Conservation (phyloP, 2,329 filamentous ascomycete genomes). For the Arthrinium phaeospermum region DNA sequence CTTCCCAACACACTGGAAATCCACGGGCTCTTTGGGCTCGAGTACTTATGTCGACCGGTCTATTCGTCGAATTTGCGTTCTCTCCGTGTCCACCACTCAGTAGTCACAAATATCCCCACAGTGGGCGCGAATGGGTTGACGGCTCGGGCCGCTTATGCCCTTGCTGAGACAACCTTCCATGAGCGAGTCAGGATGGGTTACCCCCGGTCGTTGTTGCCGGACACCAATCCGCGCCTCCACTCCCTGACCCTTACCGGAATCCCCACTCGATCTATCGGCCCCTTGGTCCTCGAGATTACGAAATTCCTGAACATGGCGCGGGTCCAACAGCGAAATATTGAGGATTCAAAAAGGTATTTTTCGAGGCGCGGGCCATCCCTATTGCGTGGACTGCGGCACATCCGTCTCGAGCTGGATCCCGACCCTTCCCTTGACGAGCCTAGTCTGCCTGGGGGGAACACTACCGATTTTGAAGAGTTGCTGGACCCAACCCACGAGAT, state of each 20-base stretch:
- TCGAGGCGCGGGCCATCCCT: conserved; percentile 46
- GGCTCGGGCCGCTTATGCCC: conserved; percentile 41
- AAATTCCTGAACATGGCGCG: conserved; percentile 53
- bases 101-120: conserved; percentile 61
- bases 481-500: conserved; percentile 42
- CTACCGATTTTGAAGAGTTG: conserved; percentile 49
- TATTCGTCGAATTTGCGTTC: conserved; percentile 58
- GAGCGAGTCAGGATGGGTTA: conserved; percentile 52
- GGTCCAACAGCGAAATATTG: conserved; percentile 55
- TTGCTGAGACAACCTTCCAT: conserved; percentile 53
- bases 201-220: conserved; percentile 55
- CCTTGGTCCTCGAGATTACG: conserved; percentile 53
- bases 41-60: conserved; percentile 57
- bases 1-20: conserved; percentile 43
- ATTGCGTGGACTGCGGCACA: conserved; percentile 56
- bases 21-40: conserved; percentile 50
- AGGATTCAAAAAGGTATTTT: conserved; percentile 32
- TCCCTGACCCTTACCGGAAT: conserved; percentile 60
- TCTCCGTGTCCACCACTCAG: conserved; percentile 63
- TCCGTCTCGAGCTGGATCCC: conserved; percentile 60
- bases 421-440: conserved; percentile 45
- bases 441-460: conserved; percentile 38
- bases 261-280: conserved; percentile 58
- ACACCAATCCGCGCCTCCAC: conserved; percentile 61
- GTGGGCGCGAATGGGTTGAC: conserved; percentile 46